Evolutionary conservation across 495 filamentous ascomycete genomes (phyloP).

Genomic region (Penicillium turbatum): DNA sequence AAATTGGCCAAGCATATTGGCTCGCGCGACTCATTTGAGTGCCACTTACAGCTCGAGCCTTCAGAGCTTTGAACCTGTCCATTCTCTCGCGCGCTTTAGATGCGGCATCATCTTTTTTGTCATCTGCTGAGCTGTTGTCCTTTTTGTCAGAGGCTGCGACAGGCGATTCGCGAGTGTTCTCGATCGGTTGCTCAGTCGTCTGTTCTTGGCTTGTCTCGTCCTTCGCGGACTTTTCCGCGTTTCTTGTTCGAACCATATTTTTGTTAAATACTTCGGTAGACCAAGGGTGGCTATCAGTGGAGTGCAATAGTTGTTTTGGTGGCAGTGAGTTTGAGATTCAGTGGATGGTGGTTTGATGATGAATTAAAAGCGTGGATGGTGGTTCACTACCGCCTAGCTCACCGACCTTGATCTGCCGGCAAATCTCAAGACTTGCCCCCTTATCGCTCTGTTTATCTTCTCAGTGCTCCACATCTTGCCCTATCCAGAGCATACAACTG

Average conservation of each 20-base stretch:
- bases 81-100: constrained; percentile 33
- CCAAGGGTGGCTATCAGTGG: not conserved
- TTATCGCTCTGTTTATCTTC: constrained; percentile 26
- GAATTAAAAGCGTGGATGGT: constrained; percentile 16
- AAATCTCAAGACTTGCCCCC: constrained; percentile 13
- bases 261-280: not conserved
- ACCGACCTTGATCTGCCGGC: constrained; percentile 23
- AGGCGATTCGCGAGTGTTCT: constrained; percentile 5
- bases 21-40: not conserved
- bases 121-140: constrained; percentile 3
- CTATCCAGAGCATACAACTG: too few relatives aligned
- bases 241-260: constrained; percentile 18
- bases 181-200: constrained; percentile 7
- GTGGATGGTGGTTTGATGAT: constrained; percentile 1
- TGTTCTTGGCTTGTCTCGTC: constrained; percentile 10
- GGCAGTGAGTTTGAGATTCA: not conserved
- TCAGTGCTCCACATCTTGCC: constrained; percentile 23
- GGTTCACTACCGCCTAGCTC: constrained; percentile 13
- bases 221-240: constrained; percentile 8
- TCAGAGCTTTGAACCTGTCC: constrained; percentile 72
- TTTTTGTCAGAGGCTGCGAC: constrained; percentile 8
- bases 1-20: not conserved
- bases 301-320: not conserved
- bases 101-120: constrained; percentile 28
- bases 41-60: constrained; percentile 63